Conservation (phyloP, 108 stramenopile genomes). For the Nannochloropsis granulata region DNA sequence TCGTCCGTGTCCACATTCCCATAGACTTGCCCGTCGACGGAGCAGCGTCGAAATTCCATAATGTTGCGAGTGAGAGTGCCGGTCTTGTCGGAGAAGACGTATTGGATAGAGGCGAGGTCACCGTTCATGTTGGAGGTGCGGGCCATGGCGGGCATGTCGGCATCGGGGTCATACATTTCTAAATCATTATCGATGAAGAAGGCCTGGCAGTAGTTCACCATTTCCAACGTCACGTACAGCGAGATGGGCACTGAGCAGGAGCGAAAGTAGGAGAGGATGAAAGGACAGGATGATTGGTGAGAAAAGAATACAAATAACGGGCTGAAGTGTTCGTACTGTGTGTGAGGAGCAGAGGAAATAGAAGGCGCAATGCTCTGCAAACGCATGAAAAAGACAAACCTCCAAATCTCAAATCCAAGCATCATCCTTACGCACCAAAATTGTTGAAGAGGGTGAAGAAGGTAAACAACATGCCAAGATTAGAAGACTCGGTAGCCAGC, state of each 20-base stretch:
- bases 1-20: not conserved
- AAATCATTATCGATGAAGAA: constrained; percentile 45
- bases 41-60: constrained; percentile 34
- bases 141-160: constrained; percentile 26
- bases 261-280: constrained; percentile 47
- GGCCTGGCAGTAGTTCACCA: constrained; percentile 39
- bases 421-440: not conserved
- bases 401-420: too few species aligned
- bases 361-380: not conserved
- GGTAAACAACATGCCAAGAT: not conserved
- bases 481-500: not conserved
- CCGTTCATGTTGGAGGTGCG: constrained; percentile 46
- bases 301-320: not conserved
- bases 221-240: constrained; percentile 47
- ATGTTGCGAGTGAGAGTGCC: constrained; percentile 35
- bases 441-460: not conserved
- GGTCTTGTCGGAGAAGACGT: constrained; percentile 39
- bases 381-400: too few species aligned
- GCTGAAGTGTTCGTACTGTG: not conserved
- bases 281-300: constrained; percentile 34
- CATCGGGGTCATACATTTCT: constrained; percentile 67
- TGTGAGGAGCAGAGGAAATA: not conserved
- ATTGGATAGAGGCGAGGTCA: constrained; percentile 35
- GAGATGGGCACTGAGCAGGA: constrained; percentile 49
- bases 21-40: constrained; percentile 4